phyloP scores from a whole-genome alignment of 2,329 filamentous ascomycete species.

The Colletotrichum sp. region DNA sequence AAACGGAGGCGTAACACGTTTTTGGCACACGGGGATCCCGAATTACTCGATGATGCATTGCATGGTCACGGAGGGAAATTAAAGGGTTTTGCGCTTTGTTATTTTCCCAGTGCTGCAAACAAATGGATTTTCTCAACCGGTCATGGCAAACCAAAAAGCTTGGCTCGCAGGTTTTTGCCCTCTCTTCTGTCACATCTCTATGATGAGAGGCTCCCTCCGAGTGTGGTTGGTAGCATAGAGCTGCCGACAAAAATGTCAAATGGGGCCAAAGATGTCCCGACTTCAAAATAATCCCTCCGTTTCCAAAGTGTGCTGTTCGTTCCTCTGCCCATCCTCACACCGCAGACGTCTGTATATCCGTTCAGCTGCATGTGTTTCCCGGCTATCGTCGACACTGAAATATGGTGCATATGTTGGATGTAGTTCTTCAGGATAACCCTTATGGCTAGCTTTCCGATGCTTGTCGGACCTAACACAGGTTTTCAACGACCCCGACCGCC shows the following conservation, averaged over 20 bases:
- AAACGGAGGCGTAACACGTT: conserved; percentile 22
- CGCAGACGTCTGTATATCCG: background rate
- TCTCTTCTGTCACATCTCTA: background rate
- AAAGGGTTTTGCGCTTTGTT: conserved; percentile 21
- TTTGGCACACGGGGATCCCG: conserved; percentile 23
- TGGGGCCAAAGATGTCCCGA: conserved; percentile 19
- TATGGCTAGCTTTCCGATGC: background rate
- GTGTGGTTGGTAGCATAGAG: conserved; percentile 20
- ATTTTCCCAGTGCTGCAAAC: conserved; percentile 20
- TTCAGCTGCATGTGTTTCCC: background rate
- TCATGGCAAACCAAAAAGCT: conserved; percentile 19
- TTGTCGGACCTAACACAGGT: background rate
- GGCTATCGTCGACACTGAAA: background rate
- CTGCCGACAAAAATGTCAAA: conserved; percentile 20
- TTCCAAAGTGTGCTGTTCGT: background rate
- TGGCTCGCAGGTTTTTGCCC: conserved; percentile 5
- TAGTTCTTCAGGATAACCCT: background rate
- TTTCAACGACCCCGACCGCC: background rate
- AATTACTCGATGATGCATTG: conserved; percentile 23
- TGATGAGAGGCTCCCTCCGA: conserved; percentile 11
- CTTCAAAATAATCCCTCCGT: background rate
- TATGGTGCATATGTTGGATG: background rate
- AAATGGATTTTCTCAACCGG: conserved; percentile 22
- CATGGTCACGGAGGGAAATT: conserved; percentile 23
- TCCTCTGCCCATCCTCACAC: background rate